Percentiles rank a stretch among this genome's conserved stretches.
phyloP scores from a whole-genome alignment of 2,329 filamentous ascomycete genomes.

The Colletotrichum scovillei region DNA sequence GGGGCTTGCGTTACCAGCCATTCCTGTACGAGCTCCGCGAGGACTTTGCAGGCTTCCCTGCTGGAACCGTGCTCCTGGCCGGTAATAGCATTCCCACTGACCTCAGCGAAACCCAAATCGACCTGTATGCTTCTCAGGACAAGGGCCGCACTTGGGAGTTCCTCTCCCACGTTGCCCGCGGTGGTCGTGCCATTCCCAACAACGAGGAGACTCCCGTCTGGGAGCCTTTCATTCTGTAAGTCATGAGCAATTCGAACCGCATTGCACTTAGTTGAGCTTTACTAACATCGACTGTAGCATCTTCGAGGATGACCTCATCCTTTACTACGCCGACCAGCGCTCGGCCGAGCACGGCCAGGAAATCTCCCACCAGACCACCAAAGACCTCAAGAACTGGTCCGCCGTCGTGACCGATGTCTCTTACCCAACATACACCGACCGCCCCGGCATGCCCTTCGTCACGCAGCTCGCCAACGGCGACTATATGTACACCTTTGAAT shows the following conservation, averaged over 20 bases:
- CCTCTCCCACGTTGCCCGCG: slow-evolving; percentile 72
- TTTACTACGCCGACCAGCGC: slow-evolving; percentile 79
- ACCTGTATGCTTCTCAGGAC: slow-evolving; percentile 75
- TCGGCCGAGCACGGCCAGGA: slow-evolving; percentile 75
- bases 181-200: slow-evolving; percentile 70
- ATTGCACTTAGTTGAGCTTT: too few relatives aligned
- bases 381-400: slow-evolving; percentile 70
- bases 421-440: slow-evolving; percentile 70
- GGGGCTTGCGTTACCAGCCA: slow-evolving; percentile 77
- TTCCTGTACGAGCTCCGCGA: slow-evolving; percentile 73
- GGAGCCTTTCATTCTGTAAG: slow-evolving; percentile 74
- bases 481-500: slow-evolving; percentile 75
- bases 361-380: slow-evolving; percentile 71
- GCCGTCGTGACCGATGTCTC: slow-evolving; percentile 67
- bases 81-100: slow-evolving; percentile 70
- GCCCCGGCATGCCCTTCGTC: slow-evolving; percentile 77
- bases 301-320: slow-evolving; percentile 68
- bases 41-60: slow-evolving; percentile 65
- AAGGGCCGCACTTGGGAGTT: slow-evolving; percentile 74
- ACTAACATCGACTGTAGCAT: slow-evolving; percentile 46
- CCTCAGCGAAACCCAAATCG: slow-evolving; percentile 73
- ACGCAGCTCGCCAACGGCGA: slow-evolving; percentile 67
- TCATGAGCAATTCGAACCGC: neutral
- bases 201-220: slow-evolving; percentile 77
- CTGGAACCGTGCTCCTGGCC: slow-evolving; percentile 72